phyloP scores from a whole-genome alignment of 768 basidiomycete genomes.

The Boletus tomentosulus region DNA sequence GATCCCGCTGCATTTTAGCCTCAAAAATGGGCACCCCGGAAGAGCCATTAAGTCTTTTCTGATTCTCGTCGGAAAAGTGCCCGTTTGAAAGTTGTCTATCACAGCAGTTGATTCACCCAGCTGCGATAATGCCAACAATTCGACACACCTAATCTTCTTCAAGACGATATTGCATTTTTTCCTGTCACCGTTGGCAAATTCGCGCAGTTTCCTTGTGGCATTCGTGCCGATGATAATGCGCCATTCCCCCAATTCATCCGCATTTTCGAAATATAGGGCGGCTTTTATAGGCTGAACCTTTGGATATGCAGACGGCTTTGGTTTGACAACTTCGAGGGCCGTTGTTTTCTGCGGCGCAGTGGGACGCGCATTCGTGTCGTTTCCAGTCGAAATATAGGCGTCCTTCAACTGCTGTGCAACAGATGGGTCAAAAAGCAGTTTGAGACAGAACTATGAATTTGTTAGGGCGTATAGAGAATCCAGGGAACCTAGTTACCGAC shows the following conservation, averaged over 20 bases:
- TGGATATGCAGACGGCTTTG: conserved; percentile 34
- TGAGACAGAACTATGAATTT: conserved; percentile 23
- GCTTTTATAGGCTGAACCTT: conserved; percentile 56
- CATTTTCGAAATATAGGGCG: conserved; percentile 55
- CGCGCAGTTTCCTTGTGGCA: conserved; percentile 48
- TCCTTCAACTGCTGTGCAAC: conserved; percentile 8
- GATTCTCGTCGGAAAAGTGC: conserved; percentile 65
- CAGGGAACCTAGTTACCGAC: not conserved
- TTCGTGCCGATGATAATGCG: conserved; percentile 49
- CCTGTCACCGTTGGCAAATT: conserved; percentile 40
- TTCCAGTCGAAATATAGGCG: conserved; percentile 5
- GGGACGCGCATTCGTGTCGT: not conserved
- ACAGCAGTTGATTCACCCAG: not conserved
- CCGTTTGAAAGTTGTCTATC: conserved; percentile 65
- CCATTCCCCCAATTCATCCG: conserved; percentile 63
- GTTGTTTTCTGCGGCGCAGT: not conserved
- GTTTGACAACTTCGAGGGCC: not conserved
- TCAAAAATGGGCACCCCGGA: conserved; percentile 58
- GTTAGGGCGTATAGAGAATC: not conserved
- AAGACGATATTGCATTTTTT: conserved; percentile 50
- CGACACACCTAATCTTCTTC: conserved; percentile 63
- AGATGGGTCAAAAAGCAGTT: conserved; percentile 14
- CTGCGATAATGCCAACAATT: not conserved
- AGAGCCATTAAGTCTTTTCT: conserved; percentile 50
- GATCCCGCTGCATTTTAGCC: conserved; percentile 59